Evolutionary conservation across 1,139 yeast species (phyloP).

Genomic region (Blastobotrys raffinosifermentans): DNA sequence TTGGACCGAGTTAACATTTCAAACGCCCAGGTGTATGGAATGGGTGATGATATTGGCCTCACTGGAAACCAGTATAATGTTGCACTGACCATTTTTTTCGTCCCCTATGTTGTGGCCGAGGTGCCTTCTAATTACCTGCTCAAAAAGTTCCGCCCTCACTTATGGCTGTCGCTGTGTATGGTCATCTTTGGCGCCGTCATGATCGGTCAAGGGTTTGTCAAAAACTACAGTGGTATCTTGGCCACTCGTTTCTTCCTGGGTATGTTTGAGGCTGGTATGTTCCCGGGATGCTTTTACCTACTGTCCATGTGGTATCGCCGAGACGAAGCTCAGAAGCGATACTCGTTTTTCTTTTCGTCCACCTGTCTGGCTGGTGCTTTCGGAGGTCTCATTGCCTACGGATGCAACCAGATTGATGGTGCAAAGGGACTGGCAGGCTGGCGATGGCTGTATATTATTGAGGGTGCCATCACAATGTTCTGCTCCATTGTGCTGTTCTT

Average conservation of each 20-base stretch:
- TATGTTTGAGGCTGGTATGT: conserved; percentile 60
- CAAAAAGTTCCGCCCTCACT: conserved; percentile 56
- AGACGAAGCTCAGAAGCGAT: conserved; percentile 61
- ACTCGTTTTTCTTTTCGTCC: conserved; percentile 61
- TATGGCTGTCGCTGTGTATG: conserved; percentile 55
- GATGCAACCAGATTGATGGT: conserved; percentile 44
- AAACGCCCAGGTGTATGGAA: conserved; percentile 65
- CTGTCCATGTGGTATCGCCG: conserved; percentile 50
- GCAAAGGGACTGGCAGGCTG: conserved; percentile 49
- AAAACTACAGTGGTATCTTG: conserved; percentile 51
- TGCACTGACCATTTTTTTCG: conserved; percentile 59
- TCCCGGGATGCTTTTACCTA: conserved; percentile 68
- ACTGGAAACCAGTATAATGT: conserved; percentile 56
- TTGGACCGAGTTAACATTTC: conserved; percentile 70
- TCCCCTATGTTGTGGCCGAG: conserved; percentile 65
- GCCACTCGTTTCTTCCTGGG: conserved; percentile 62
- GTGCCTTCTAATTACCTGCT: conserved; percentile 59
- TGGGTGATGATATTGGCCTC: conserved; percentile 46
- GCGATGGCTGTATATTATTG: conserved; percentile 72
- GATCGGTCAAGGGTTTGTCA: conserved; percentile 60
- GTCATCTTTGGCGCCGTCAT: conserved; percentile 57
- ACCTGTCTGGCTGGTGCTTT: conserved; percentile 76
- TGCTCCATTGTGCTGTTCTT: conserved; percentile 58
- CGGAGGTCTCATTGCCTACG: conserved; percentile 70
- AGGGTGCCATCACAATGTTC: conserved; percentile 64